Base-by-base conservation (phyloP, 2,329 filamentous ascomycete species). In the Calonectria pteridis region DNA sequence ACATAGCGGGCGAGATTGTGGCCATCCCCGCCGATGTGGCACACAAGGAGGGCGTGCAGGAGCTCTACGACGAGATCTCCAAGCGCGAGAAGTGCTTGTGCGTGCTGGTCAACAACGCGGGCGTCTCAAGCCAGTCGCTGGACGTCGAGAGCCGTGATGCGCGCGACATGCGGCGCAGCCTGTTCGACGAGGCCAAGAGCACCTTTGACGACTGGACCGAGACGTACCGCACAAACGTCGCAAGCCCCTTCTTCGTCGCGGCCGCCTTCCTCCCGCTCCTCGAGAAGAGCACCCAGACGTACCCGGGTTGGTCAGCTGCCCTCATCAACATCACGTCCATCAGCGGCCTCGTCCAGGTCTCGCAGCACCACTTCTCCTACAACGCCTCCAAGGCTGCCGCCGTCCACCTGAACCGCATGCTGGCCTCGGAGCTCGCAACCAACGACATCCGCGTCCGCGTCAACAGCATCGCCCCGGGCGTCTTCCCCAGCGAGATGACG, bases 201-300 rank as follows among this genome's bases (percentile, higher is more conserved):
- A 90, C 86, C 0, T 88, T 94, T 71, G 91, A 94, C 40, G 91
- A 93, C 78, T 97, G 94, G 95, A 89, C 88, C n/a, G 84, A 89
- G 50, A 91, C 91, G 0, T 96, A 94, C 86, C 90, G 91, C 72
- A 94, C 94, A 26, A 95, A 97, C 76, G 94, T 96, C 14, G 91
- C 94, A 37, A 90, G 89, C 73, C 87, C 92, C 70, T 94, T 91
- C 85, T 94, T 93, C 76, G 87, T 90, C 64, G 92, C 92, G 0
- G 88, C 92, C 64, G 89, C 91, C 0, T 88, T 94, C 55, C 89
- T 91, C 1, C 91, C 92, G 0, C 85, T 93, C 5, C 87, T 94
- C 65, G 89, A 92, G 80, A 87, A 87, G 28, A 86, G 78, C 78
- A 88, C 79, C 77, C 84, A 87, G 66, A 78, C 71, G 1, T 83